Conservation (phyloP, 2,329 filamentous ascomycete species). For the Escovopsis weberi region DNA sequence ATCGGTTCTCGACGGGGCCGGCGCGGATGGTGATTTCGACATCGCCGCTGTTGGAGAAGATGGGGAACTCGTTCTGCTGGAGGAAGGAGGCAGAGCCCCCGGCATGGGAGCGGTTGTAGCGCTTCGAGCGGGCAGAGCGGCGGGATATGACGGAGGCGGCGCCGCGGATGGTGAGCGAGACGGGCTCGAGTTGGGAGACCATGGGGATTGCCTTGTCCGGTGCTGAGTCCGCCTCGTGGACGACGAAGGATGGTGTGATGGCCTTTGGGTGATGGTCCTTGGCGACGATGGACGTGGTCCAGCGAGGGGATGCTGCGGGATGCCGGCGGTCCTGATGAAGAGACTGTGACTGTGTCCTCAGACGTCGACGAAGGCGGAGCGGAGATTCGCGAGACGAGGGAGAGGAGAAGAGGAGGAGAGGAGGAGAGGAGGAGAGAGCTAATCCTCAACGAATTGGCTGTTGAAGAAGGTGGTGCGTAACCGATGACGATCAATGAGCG, state of each 20-base stretch:
- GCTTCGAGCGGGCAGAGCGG: conserved; percentile 46
- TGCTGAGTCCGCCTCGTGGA: neutral
- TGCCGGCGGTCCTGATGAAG: too few relatives aligned
- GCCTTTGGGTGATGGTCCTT: neutral
- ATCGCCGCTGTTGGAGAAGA: conserved; percentile 82
- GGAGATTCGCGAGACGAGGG: too few relatives aligned
- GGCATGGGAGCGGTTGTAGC: conserved; percentile 69
- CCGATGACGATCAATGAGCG: too few relatives aligned
- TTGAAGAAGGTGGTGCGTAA: too few relatives aligned
- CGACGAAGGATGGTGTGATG: neutral
- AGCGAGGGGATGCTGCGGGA: too few relatives aligned
- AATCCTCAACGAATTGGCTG: too few relatives aligned
- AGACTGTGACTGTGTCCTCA: too few relatives aligned
- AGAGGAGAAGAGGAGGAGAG: too few relatives aligned
- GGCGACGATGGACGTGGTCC: too few relatives aligned
- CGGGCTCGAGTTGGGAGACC: conserved; percentile 47
- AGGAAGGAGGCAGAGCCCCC: conserved; percentile 52
- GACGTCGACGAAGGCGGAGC: too few relatives aligned
- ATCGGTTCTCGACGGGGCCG: conserved; percentile 53
- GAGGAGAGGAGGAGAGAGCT: too few relatives aligned
- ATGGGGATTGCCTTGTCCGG: conserved; percentile 24
- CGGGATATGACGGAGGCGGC: conserved; percentile 45
- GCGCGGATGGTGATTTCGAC: conserved; percentile 73
- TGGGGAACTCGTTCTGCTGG: conserved; percentile 79
- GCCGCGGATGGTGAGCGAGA: conserved; percentile 41